Percentiles rank a stretch among this genome's conserved stretches.
These are phyloP conservation scores for Argentina anserina DNA, from an alignment of 306 rosid species.

Conservation along the genomic window DNA sequence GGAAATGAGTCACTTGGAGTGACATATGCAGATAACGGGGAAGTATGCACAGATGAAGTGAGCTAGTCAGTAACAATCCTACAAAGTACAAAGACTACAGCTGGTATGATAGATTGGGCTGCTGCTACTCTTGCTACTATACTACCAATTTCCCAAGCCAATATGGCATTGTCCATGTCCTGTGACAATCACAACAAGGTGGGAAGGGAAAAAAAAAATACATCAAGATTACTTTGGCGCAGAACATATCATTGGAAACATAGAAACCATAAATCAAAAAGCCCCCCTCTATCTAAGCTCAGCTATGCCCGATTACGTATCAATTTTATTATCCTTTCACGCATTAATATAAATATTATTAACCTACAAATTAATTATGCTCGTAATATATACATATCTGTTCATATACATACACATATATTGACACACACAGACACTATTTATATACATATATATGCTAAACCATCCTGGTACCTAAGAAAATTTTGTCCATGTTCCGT, in stretches of 20 bases:
- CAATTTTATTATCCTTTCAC: not conserved
- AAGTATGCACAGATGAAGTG: not conserved
- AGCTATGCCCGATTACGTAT: not conserved
- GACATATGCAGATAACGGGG: not conserved
- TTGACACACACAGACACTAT: too few relatives aligned
- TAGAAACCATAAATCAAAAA: not conserved
- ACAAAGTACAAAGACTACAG: not conserved
- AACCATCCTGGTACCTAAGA: too few relatives aligned
- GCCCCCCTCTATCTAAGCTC: not conserved
- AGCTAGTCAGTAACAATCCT: not conserved
- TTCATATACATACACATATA: too few relatives aligned
- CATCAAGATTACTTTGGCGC: slow-evolving; percentile 2
- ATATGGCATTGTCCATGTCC: not conserved
- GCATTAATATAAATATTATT: not conserved
- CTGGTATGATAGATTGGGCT: not conserved
- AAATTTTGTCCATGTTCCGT: too few relatives aligned
- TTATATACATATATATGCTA: too few relatives aligned
- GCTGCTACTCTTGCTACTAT: not conserved
- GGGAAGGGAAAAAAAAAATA: not conserved
- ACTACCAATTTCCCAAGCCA: not conserved
- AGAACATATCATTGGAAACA: slow-evolving; percentile 2
- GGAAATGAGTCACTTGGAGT: not conserved
- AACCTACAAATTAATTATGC: too few relatives aligned
- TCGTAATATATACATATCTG: too few relatives aligned
- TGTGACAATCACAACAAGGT: not conserved